These are phyloP conservation scores for Trichophyton verrucosum DNA, from an alignment of 2,329 filamentous ascomycete genomes.

Conservation along the genomic window DNA sequence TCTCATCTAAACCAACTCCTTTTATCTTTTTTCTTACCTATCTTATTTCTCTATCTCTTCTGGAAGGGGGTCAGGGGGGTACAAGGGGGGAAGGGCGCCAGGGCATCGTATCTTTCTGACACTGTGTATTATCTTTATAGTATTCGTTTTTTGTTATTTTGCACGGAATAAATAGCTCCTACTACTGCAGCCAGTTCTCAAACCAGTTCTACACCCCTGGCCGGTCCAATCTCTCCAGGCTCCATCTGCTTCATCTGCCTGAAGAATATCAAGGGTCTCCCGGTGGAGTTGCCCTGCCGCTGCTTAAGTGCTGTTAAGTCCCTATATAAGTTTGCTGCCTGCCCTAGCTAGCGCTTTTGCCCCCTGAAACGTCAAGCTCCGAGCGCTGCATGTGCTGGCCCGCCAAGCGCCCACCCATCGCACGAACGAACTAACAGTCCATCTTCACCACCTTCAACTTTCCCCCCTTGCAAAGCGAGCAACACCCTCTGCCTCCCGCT, in stretches of 20 bases:
- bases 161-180: neutral
- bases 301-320: neutral
- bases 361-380: neutral
- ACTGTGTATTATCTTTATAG: neutral
- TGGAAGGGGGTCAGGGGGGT: too few species aligned
- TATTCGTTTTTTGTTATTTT: neutral
- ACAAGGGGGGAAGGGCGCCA: too few species aligned
- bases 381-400: neutral
- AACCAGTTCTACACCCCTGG: neutral
- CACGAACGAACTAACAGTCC: neutral
- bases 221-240: neutral
- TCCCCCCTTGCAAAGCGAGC: too few species aligned
- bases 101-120: neutral
- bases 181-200: too few species aligned
- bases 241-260: neutral
- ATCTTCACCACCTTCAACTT: neutral
- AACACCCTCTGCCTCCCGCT: too few species aligned
- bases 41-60: neutral
- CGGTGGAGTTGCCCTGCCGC: neutral
- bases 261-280: constrained; percentile 5
- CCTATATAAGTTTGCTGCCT: neutral
- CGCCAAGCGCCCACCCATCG: neutral
- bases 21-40: neutral
- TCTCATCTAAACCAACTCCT: constrained; percentile 18
- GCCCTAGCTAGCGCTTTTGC: neutral